A percentile compares a stretch with the other conserved stretches of the same genome.
Conservation (phyloP, 495 filamentous ascomycete genomes). For the Apodospora peruviana region DNA sequence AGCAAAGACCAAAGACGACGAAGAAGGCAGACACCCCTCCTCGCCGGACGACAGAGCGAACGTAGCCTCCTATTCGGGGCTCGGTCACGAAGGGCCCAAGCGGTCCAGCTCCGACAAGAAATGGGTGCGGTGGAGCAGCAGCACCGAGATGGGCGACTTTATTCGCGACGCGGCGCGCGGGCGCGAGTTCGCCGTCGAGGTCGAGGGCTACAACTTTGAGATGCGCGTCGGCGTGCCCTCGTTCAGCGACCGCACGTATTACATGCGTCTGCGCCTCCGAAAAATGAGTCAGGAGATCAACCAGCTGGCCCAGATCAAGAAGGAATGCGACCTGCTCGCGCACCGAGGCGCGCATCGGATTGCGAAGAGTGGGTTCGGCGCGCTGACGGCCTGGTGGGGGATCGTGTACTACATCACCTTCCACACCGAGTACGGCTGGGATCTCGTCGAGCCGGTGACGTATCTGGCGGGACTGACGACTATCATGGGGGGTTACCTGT, state of each 20-base stretch:
- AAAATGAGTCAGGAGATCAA: constrained; percentile 65
- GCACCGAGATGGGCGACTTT: constrained; percentile 91
- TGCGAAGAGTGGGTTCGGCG: constrained; percentile 70
- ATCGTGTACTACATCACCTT: constrained; percentile 75
- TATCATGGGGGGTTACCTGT: constrained; percentile 84
- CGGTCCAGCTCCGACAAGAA: constrained; percentile 35
- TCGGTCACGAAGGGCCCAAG: constrained; percentile 46
- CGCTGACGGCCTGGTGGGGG: constrained; percentile 72
- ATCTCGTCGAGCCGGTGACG: constrained; percentile 86
- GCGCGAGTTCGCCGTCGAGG: constrained; percentile 76
- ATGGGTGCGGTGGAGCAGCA: constrained; percentile 87
- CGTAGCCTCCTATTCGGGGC: constrained; percentile 56
- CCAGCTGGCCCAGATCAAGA: constrained; percentile 63
- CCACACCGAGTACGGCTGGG: constrained; percentile 76
- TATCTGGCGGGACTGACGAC: constrained; percentile 79
- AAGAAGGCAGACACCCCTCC: neutral
- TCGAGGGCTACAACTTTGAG: constrained; percentile 64
- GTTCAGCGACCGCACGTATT: constrained; percentile 85
- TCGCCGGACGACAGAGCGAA: constrained; percentile 14
- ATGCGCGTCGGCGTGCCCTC: constrained; percentile 77
- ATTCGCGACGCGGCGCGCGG: constrained; percentile 84
- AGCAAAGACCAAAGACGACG: constrained; percentile 15
- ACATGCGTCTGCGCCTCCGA: constrained; percentile 68
- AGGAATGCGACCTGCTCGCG: constrained; percentile 73
- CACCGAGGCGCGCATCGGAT: constrained; percentile 72